Percentiles rank a stretch among this genome's conserved stretches.
These are phyloP conservation scores for Hortiboletus flavorubellus DNA, from an alignment of 768 basidiomycete genomes.

Conservation along the genomic window DNA sequence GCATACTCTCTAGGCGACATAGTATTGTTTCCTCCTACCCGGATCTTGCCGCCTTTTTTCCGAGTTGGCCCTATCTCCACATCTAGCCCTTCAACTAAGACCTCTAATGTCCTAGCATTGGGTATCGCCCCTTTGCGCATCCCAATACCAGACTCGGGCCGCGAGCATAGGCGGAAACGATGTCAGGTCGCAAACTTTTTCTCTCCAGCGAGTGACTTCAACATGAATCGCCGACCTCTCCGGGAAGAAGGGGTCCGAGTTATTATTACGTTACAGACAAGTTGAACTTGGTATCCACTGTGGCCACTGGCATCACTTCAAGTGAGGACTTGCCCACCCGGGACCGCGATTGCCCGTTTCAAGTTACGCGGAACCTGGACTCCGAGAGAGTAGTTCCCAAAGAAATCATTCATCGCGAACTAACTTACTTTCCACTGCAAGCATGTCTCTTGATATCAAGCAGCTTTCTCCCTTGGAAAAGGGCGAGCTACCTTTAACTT, in stretches of 20 bases:
- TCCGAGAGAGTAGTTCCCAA: neutral
- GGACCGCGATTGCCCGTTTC: neutral
- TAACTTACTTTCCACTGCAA: neutral
- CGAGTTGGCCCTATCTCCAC: neutral
- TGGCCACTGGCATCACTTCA: neutral
- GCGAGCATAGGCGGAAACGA: neutral
- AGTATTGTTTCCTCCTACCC: neutral
- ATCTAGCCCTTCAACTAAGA: too few species aligned
- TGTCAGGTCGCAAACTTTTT: too few species aligned
- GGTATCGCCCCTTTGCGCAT: too few species aligned
- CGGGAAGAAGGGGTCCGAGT: too few species aligned
- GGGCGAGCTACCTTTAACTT: constrained; percentile 17
- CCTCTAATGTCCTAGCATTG: too few species aligned
- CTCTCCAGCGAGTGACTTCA: neutral
- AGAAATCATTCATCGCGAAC: neutral
- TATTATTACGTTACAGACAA: neutral
- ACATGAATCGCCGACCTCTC: too few species aligned
- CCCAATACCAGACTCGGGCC: too few species aligned
- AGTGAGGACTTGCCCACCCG: neutral
- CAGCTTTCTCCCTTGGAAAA: constrained; percentile 15
- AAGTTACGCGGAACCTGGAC: too few species aligned
- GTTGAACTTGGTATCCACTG: neutral
- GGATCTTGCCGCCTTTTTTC: neutral
- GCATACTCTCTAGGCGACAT: neutral
- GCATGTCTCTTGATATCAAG: constrained; percentile 11